These are phyloP conservation scores for Berberis thunbergii DNA, from an alignment of 164 flowering plant genomes.

Conservation along the genomic window DNA sequence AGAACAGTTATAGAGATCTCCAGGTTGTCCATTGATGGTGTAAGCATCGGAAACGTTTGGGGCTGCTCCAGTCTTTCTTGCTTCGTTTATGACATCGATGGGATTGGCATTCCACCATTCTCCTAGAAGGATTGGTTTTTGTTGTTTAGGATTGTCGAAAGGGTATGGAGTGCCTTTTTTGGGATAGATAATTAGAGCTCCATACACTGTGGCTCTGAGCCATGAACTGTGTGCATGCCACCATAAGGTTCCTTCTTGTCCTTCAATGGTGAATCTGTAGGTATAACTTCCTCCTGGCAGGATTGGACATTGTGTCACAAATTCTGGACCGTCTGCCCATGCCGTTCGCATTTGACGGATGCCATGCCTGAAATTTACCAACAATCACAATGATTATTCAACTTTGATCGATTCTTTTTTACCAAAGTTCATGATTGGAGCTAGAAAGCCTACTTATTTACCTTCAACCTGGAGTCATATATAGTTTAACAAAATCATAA, in stretches of 20 bases:
- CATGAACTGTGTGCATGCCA: slow-evolving; percentile 94
- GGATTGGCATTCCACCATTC: slow-evolving; percentile 96
- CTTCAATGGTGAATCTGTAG: slow-evolving; percentile 63
- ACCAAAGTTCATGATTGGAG: background rate
- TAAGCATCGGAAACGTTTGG: slow-evolving; percentile 80
- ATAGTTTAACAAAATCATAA: too few relatives aligned
- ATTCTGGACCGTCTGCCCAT: slow-evolving; percentile 94
- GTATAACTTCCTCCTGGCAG: slow-evolving; percentile 71
- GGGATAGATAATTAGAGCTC: slow-evolving; percentile 72
- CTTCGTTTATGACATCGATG: slow-evolving; percentile 48
- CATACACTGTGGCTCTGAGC: slow-evolving; percentile 87
- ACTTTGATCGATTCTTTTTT: too few relatives aligned
- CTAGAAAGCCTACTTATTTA: background rate
- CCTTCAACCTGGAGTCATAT: too few relatives aligned
- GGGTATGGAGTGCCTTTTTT: slow-evolving; percentile 53
- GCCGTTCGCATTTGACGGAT: slow-evolving; percentile 63
- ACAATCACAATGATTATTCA: background rate
- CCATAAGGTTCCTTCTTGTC: slow-evolving; percentile 91
- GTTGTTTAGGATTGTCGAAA: slow-evolving; percentile 49
- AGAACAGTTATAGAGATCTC: slow-evolving; percentile 82
- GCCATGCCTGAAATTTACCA: slow-evolving; percentile 53
- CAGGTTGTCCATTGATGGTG: slow-evolving; percentile 93
- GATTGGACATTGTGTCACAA: slow-evolving; percentile 85
- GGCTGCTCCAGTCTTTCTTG: slow-evolving; percentile 67
- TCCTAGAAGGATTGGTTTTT: slow-evolving; percentile 62